phyloP scores from a whole-genome alignment of 805 yeast genomes.

The Cyberlindnera americana region DNA sequence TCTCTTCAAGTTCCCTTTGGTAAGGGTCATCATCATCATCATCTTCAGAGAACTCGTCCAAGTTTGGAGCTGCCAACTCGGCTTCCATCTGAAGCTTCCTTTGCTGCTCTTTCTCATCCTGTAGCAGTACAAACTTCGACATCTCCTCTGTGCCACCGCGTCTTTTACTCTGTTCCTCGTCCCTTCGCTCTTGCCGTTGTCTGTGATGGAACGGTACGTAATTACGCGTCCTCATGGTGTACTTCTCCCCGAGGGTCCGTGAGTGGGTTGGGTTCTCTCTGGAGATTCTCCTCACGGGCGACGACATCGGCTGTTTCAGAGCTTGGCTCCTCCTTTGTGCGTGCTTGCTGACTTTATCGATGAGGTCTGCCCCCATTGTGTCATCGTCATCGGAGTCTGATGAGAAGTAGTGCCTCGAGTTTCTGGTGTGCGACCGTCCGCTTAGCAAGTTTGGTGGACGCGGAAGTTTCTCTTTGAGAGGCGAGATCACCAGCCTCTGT shows the following conservation, averaged over 20 bases:
- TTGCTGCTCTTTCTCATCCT: slow-evolving; percentile 9
- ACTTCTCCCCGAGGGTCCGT: slow-evolving; percentile 17
- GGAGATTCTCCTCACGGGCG: slow-evolving; percentile 7
- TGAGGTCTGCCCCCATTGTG: slow-evolving; percentile 1
- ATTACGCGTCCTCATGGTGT: slow-evolving; percentile 20
- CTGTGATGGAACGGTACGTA: slow-evolving; percentile 21
- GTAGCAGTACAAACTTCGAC: slow-evolving; percentile 18
- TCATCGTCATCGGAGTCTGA: slow-evolving; percentile 4
- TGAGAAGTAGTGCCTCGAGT: not conserved
- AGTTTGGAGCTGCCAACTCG: slow-evolving; percentile 4
- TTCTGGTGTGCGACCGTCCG: no score
- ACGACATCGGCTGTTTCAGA: slow-evolving; percentile 16
- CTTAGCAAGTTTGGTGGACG: no score
- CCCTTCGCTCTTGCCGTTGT: slow-evolving; percentile 15
- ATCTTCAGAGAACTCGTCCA: slow-evolving; percentile 8
- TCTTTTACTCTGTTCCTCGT: slow-evolving; percentile 10
- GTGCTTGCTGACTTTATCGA: slow-evolving; percentile 8
- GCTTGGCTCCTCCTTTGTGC: slow-evolving; percentile 2
- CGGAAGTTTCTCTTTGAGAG: not conserved
- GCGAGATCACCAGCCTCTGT: not conserved
- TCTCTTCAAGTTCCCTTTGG: slow-evolving; percentile 16
- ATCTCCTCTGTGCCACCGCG: slow-evolving; percentile 25
- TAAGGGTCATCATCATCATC: slow-evolving; percentile 15
- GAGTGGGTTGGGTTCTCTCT: slow-evolving; percentile 6
- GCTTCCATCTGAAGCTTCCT: slow-evolving; percentile 13